These are phyloP conservation scores for Cryptococcus sp. DNA, from an alignment of 1,284 basidiomycete genomes.

Conservation along the genomic window DNA sequence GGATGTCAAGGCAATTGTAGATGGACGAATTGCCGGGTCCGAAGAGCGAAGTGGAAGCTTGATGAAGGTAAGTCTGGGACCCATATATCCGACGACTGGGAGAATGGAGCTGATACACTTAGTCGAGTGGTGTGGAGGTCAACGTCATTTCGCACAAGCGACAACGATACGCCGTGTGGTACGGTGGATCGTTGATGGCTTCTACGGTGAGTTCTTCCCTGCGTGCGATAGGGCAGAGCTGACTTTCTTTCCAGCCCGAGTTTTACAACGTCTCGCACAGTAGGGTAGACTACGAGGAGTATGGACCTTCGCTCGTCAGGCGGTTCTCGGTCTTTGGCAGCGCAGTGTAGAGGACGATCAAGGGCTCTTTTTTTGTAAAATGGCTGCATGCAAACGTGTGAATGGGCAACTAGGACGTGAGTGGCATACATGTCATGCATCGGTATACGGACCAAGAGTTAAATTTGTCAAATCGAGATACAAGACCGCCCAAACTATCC, in stretches of 20 bases:
- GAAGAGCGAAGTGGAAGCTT: slow-evolving; percentile 69
- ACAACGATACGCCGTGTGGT: slow-evolving; percentile 98
- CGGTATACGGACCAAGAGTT: too few species aligned
- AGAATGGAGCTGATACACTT: slow-evolving; percentile 2
- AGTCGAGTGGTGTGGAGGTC: slow-evolving; percentile 92
- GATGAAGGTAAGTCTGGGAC: slow-evolving; percentile 61
- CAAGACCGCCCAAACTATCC: too few species aligned
- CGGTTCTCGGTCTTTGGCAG: slow-evolving; percentile 92
- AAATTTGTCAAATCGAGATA: too few species aligned
- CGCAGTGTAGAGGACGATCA: slow-evolving; percentile 54
- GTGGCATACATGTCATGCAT: too few species aligned
- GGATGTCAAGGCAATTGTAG: slow-evolving; percentile 90
- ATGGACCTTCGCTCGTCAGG: slow-evolving; percentile 91
- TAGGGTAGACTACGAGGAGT: slow-evolving; percentile 95
- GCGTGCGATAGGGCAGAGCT: neutral
- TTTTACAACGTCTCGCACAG: slow-evolving; percentile 98
- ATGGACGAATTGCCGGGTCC: slow-evolving; percentile 76
- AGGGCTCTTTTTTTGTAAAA: too few species aligned
- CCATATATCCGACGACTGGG: neutral
- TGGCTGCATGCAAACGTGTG: too few species aligned
- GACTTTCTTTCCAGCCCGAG: slow-evolving; percentile 62
- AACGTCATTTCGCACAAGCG: slow-evolving; percentile 98
- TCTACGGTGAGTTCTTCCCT: slow-evolving; percentile 62
- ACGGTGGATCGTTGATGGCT: slow-evolving; percentile 89
- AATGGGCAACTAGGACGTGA: too few species aligned